Conservation (phyloP, 352 stramenopile genomes). For the Peronosclerospora sorghi region DNA sequence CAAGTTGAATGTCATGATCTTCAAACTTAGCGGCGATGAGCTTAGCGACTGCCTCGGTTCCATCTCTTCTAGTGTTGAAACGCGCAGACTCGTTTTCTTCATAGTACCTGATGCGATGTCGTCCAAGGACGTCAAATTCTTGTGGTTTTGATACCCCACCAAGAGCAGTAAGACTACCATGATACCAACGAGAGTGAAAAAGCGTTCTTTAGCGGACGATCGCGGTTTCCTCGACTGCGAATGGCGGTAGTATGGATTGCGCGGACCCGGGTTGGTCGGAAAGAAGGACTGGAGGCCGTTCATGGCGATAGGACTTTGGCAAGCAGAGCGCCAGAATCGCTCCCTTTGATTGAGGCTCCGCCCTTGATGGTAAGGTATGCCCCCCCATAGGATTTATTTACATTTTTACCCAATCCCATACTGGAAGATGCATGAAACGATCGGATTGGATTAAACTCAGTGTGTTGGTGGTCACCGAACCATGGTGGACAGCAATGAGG, state of each 20-base stretch:
- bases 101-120: conserved; percentile 26
- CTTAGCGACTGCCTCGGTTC: conserved; percentile 11
- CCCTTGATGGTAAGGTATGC: too few relatives aligned
- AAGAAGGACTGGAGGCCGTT: conserved; percentile 64
- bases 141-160: conserved; percentile 33
- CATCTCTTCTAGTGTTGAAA: conserved; percentile 6
- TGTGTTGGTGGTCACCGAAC: not conserved
- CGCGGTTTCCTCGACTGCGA: conserved; percentile 21
- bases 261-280: conserved; percentile 38
- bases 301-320: too few relatives aligned
- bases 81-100: too few relatives aligned
- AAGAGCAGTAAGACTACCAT: conserved; percentile 65
- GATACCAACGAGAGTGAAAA: conserved; percentile 53
- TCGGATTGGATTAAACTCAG: not conserved
- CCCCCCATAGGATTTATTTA: too few relatives aligned
- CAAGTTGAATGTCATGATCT: conserved; percentile 81
- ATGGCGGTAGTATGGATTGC: conserved; percentile 80
- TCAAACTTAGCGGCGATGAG: conserved; percentile 41
- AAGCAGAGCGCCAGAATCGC: too few relatives aligned
- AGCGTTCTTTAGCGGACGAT: conserved; percentile 32
- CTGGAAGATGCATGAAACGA: too few relatives aligned
- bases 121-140: conserved; percentile 13
- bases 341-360: too few relatives aligned
- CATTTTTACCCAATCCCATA: too few relatives aligned
- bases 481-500: conserved; percentile 16